Conservation (phyloP, 73 alveolate genomes). For the Paramecium sonneborni region DNA sequence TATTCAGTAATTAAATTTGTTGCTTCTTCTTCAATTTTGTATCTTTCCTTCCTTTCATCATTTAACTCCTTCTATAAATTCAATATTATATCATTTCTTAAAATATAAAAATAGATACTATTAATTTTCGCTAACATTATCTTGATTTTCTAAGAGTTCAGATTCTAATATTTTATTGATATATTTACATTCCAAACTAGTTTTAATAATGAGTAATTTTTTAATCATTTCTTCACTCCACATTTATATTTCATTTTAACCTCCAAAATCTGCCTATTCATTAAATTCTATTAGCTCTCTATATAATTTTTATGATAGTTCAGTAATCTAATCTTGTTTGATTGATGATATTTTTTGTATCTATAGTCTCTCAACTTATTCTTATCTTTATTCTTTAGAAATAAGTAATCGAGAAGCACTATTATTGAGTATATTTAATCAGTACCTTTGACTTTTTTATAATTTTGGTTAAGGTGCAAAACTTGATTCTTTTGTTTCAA, state of each 20-base stretch:
- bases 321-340: neutral
- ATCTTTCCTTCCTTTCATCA: conserved; percentile 45
- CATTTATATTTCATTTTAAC: neutral
- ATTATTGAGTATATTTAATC: neutral
- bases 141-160: neutral
- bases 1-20: conserved; percentile 20
- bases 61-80: conserved; percentile 33
- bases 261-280: neutral
- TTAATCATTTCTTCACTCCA: conserved; percentile 28
- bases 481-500: neutral
- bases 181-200: conserved; percentile 37
- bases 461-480: conserved; percentile 2
- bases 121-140: neutral
- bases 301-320: neutral
- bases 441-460: conserved; percentile 32
- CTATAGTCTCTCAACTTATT: neutral
- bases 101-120: neutral
- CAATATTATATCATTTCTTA: neutral
- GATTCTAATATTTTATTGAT: neutral
- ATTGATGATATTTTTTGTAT: neutral
- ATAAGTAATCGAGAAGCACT: neutral
- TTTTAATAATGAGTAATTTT: neutral
- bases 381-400: neutral
- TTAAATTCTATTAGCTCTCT: conserved; percentile 4
- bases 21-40: conserved; percentile 47